Evolutionary conservation across 192 early-diverging fungal genomes (phyloP), one percentile per base, ranked within the genome.

Genomic region (Backusella mclennaniae): DNA sequence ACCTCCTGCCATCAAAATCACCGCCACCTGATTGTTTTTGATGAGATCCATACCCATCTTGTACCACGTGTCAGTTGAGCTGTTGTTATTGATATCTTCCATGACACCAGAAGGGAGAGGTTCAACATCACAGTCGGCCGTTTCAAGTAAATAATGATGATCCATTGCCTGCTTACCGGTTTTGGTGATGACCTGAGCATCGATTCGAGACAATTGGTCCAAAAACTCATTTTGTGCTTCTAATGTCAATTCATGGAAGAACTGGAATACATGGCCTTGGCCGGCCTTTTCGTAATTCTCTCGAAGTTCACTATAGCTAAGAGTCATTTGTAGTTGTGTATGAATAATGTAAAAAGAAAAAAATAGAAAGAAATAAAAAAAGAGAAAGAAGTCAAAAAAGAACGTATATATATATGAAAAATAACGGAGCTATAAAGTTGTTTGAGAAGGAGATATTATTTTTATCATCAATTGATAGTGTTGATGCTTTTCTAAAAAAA

Each of bases 1-100:
- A 33, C 94, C 93, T 71, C 94, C 94, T n/a, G 94, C 95, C 83
- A 98, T 90, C 75, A 98, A 85, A 75, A 98, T 92, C 44, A 98
- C 97, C 17, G 90, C 97, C 38, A 95, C 92, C 80, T 97, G 92
- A 76, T 90, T 91, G 31, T 90, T 73, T 26, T 90, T 88, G 81
- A 98, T 97, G 59, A 92, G 83, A 14, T 84, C 69, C 74, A 96
- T 81, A 44, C 96, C 96, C 44, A 81, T 75, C 14, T 76, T 80
- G 39, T 87, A 77, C 95, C 96, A 97, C 26, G 38, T 77, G 4
- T 77, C 80, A 6, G 46, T 49, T 19, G 46, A 49, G 19, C 46
- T 88, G 75, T 73, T 85, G 26, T 88, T 75, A 23, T 84, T 83
- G 12, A 35, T 91, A 33, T 87, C 90, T 29, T 63, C 56, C 76